Percentiles rank a stretch among this genome's conserved stretches.
These are phyloP conservation scores for Pontederia crassipes DNA, from an alignment of 176 grass and related monocot genomes.

Conservation along the genomic window DNA sequence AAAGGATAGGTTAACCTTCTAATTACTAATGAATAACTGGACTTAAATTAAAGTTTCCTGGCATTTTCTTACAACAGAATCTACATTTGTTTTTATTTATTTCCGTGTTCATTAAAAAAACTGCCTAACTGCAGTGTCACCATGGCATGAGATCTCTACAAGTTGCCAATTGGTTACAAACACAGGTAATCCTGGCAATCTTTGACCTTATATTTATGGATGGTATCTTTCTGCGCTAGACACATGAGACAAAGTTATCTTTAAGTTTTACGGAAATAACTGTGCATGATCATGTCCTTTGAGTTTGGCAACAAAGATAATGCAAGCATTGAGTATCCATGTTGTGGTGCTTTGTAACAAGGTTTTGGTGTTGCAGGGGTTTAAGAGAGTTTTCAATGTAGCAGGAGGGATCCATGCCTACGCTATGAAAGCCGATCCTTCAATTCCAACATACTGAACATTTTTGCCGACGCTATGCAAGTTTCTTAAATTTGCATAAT, in stretches of 20 bases:
- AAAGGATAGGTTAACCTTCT: no score
- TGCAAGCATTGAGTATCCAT: not conserved
- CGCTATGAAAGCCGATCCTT: constrained; percentile 46
- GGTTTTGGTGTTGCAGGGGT: constrained; percentile 40
- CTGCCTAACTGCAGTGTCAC: constrained; percentile 46
- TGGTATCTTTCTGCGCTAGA: not conserved
- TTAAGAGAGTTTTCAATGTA: constrained; percentile 61
- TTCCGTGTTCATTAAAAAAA: no score
- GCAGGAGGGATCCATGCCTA: constrained; percentile 54
- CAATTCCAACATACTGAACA: constrained; percentile 51
- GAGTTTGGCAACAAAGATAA: not conserved
- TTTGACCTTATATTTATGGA: not conserved
- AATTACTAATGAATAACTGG: no score
- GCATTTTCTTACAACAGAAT: no score
- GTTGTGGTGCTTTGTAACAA: not conserved
- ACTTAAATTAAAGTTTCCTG: no score
- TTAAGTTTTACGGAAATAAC: not conserved
- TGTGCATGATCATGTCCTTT: not conserved
- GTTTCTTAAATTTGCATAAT: no score
- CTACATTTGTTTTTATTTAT: no score
- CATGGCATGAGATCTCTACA: constrained; percentile 88
- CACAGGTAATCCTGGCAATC: constrained; percentile 43
- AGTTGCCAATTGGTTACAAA: constrained; percentile 90
- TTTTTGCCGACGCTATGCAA: not conserved
- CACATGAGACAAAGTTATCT: no score